Evolutionary conservation across 2,329 filamentous ascomycete genomes (phyloP).

Genomic region (Teratosphaeriaceae sp.): DNA sequence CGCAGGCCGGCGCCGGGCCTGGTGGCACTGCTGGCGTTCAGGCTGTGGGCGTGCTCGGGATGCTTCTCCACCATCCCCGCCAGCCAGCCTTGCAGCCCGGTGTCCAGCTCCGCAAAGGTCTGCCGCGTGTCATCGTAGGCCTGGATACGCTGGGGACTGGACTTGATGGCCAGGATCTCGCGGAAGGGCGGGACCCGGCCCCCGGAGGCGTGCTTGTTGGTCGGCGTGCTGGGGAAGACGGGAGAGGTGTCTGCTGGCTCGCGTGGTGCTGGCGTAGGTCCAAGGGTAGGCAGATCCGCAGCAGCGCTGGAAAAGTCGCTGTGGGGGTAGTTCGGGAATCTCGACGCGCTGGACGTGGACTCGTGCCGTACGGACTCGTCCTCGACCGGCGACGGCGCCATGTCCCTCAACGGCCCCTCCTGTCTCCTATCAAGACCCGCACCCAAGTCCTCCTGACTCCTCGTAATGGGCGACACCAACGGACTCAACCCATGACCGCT

Average conservation of each 20-base stretch:
- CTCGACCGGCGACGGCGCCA: slow-evolving; percentile 18
- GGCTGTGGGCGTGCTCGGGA: slow-evolving; percentile 47
- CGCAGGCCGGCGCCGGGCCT: slow-evolving; percentile 7
- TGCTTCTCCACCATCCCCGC: slow-evolving; percentile 42
- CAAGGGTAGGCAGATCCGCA: too few species aligned
- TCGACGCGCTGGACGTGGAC: neutral
- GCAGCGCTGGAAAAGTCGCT: too few species aligned
- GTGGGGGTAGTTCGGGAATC: slow-evolving; percentile 5
- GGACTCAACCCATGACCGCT: neutral
- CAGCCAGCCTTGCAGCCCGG: slow-evolving; percentile 62
- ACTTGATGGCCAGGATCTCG: slow-evolving; percentile 67
- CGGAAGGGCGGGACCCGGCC: slow-evolving; percentile 55
- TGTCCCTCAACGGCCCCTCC: slow-evolving; percentile 11
- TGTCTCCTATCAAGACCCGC: neutral
- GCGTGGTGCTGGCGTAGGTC: too few species aligned
- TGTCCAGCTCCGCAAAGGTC: slow-evolving; percentile 65
- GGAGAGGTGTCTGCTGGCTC: too few species aligned
- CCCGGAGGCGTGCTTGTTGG: neutral
- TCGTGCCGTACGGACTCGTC: neutral
- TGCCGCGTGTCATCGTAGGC: slow-evolving; percentile 67
- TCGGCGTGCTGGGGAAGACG: neutral
- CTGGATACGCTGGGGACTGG: slow-evolving; percentile 60
- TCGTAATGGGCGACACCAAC: neutral
- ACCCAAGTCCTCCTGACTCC: neutral
- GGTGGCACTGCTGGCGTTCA: slow-evolving; percentile 35